Percentiles rank a stretch among this genome's conserved stretches.
Evolutionary conservation across 345 rosid species (phyloP).

Genomic region (Cardamine resedifolia): DNA sequence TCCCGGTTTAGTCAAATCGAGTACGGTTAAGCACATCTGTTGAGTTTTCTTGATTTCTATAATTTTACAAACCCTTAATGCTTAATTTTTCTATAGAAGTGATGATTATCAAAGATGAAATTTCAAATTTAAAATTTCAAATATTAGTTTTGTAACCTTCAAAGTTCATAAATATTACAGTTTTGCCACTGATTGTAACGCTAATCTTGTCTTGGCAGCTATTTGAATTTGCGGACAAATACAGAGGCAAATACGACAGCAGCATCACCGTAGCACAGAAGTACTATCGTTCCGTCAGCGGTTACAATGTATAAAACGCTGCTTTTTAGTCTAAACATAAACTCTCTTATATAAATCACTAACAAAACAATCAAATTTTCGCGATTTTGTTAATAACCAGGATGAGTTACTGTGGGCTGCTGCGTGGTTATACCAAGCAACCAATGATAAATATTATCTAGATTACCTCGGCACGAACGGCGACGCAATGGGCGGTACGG

Average conservation of each 20-base stretch:
- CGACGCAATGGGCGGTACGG: conserved; percentile 80
- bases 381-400: conserved; percentile 36
- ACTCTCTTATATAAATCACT: not conserved
- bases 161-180: not conserved
- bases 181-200: not conserved
- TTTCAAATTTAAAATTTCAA: too few species aligned
- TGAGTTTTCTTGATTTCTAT: not conserved
- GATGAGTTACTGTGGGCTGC: conserved; percentile 96
- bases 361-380: not conserved
- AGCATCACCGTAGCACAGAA: conserved; percentile 83
- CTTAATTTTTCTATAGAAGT: not conserved
- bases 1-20: not conserved
- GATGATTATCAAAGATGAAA: too few species aligned
- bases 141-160: not conserved
- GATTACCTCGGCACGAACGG: conserved; percentile 84
- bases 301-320: conserved; percentile 65
- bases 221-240: conserved; percentile 87
- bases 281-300: conserved; percentile 80
- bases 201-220: conserved; percentile 45
- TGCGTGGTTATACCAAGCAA: conserved; percentile 84
- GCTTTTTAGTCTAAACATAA: not conserved
- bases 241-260: conserved; percentile 89
- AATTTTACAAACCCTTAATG: not conserved
- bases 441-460: conserved; percentile 62
- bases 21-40: not conserved